phyloP scores from a whole-genome alignment of 257 asterid species.

The Ocimum tenuiflorum region DNA sequence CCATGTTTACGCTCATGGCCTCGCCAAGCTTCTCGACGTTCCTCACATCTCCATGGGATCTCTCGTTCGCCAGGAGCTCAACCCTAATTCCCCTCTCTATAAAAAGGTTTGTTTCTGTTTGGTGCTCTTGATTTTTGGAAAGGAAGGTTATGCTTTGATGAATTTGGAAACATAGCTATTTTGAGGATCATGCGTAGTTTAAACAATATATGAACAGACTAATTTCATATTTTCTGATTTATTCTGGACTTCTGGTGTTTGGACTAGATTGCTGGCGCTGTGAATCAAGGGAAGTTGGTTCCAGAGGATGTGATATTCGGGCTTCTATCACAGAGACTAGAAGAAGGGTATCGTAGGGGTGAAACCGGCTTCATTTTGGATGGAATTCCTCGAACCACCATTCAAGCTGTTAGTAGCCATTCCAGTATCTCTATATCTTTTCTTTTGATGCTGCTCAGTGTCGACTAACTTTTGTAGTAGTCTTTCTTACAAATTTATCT shows the following conservation, averaged over 20 bases:
- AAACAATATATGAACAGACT: background rate
- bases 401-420: conserved; percentile 65
- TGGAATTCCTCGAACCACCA: conserved; percentile 72
- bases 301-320: conserved; percentile 72
- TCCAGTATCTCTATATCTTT: background rate
- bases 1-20: conserved; percentile 74
- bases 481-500: background rate
- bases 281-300: conserved; percentile 69
- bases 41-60: conserved; percentile 92
- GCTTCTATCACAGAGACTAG: conserved; percentile 70
- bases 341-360: conserved; percentile 74
- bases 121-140: background rate
- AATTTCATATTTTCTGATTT: background rate
- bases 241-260: background rate
- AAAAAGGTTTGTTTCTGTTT: conserved; percentile 37
- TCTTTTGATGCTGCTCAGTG: too few relatives aligned
- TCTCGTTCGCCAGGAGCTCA: conserved; percentile 76
- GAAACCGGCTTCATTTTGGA: conserved; percentile 89
- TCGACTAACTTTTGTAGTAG: too few relatives aligned
- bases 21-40: conserved; percentile 66
- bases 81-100: conserved; percentile 65
- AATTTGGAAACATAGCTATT: background rate
- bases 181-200: background rate
- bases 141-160: background rate
- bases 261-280: conserved; percentile 55